A percentile compares a stretch with the other conserved stretches of the same genome.
Evolutionary conservation across 106 monocot species (phyloP).

Genomic region (Dioscorea alata): DNA sequence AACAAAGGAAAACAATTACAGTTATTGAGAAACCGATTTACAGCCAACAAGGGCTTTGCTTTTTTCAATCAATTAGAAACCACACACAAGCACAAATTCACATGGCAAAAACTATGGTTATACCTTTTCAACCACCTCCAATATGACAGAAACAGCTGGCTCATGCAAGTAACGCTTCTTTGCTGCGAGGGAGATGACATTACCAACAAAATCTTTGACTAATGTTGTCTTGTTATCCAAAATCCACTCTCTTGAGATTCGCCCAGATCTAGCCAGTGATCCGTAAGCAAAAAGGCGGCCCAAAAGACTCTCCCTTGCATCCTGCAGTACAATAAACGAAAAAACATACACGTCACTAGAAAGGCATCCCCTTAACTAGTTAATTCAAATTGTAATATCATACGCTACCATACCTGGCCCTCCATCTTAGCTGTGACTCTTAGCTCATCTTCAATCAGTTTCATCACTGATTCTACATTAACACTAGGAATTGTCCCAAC

Average conservation of each 20-base stretch:
- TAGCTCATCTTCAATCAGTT: slow-evolving; percentile 53
- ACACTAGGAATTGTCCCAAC: slow-evolving; percentile 41
- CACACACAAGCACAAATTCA: too few species aligned
- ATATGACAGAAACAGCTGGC: slow-evolving; percentile 62
- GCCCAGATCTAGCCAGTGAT: slow-evolving; percentile 71
- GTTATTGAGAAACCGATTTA: too few species aligned
- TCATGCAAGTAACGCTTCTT: slow-evolving; percentile 86
- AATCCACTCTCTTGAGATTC: slow-evolving; percentile 45
- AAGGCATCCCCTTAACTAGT: too few species aligned
- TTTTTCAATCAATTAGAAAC: too few species aligned
- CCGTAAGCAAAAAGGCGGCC: slow-evolving; percentile 92
- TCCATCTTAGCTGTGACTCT: slow-evolving; percentile 70
- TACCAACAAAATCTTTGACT: slow-evolving; percentile 53
- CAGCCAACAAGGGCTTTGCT: too few species aligned
- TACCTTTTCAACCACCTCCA: slow-evolving; percentile 67
- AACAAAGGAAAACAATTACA: too few species aligned
- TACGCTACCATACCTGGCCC: slow-evolving; percentile 58
- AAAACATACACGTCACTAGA: neutral
- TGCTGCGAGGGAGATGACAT: slow-evolving; percentile 51
- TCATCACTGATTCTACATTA: slow-evolving; percentile 51
- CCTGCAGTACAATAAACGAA: slow-evolving; percentile 32
- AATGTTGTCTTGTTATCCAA: slow-evolving; percentile 29
- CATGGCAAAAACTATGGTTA: too few species aligned
- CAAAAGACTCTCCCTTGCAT: slow-evolving; percentile 78
- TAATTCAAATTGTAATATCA: too few species aligned